Evolutionary conservation across 208 protist species (phyloP).

Genomic region (Leishmania tropica): DNA sequence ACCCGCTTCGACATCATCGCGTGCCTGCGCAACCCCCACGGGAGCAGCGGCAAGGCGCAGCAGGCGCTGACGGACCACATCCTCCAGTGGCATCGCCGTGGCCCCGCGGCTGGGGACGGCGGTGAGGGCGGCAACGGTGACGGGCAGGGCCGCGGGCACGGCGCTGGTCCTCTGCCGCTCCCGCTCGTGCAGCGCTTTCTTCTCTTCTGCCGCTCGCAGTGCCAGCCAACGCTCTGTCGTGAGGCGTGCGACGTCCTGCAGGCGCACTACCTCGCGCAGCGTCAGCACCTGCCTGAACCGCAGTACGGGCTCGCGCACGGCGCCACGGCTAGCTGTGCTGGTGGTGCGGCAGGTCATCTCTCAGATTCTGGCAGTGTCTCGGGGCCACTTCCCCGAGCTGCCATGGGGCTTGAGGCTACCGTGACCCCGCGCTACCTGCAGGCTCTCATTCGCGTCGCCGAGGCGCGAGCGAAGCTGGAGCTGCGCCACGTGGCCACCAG

Average conservation of each 20-base stretch:
- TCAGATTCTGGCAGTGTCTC: background rate
- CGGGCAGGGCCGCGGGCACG: background rate
- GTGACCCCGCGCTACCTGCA: conserved; percentile 97
- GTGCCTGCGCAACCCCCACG: conserved; percentile 62
- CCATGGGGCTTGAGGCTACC: conserved; percentile 38
- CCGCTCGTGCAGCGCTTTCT: conserved; percentile 76
- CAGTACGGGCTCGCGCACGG: conserved; percentile 4
- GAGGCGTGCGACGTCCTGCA: conserved; percentile 68
- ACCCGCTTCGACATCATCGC: conserved; percentile 99
- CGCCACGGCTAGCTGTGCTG: background rate
- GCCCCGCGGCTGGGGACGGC: background rate
- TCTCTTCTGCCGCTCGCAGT: conserved; percentile 64
- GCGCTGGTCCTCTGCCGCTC: conserved; percentile 42
- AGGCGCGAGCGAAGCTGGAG: conserved; percentile 92
- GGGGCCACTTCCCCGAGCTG: background rate
- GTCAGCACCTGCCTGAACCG: conserved; percentile 34
- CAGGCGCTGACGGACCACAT: conserved; percentile 94
- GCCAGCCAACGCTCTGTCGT: conserved; percentile 58
- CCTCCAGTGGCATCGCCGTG: conserved; percentile 76
- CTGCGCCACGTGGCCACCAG: conserved; percentile 87
- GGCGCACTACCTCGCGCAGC: conserved; percentile 68
- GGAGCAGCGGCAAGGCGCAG: conserved; percentile 25
- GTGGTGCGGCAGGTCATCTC: conserved; percentile 6
- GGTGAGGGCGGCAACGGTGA: background rate
- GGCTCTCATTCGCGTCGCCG: conserved; percentile 93